Conservation (phyloP, 768 basidiomycete genomes). For the Tricholomella constricta region DNA sequence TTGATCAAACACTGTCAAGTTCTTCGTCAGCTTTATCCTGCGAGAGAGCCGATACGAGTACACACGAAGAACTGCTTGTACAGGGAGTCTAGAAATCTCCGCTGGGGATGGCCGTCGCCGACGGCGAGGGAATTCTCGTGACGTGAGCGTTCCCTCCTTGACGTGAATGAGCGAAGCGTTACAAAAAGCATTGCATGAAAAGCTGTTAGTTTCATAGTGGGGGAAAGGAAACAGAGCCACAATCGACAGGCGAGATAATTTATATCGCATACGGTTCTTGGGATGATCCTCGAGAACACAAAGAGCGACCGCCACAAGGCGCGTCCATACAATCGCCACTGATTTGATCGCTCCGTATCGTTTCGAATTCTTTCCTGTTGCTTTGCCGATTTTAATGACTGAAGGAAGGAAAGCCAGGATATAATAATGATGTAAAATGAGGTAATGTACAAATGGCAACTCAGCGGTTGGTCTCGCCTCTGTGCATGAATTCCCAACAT, state of each 20-base stretch:
- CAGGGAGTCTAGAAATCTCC: not conserved
- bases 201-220: not conserved
- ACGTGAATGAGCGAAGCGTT: no score
- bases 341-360: no score
- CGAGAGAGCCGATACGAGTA: no score
- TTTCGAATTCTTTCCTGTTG: no score
- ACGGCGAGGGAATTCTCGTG: no score
- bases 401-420: no score
- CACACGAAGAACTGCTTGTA: not conserved
- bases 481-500: slow-evolving; percentile 83
- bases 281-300: not conserved
- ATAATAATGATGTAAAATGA: not conserved
- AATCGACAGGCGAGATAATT: not conserved
- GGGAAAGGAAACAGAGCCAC: not conserved
- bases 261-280: not conserved
- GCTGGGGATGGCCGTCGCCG: not conserved
- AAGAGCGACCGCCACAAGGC: not conserved
- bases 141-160: no score
- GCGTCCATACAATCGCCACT: not conserved
- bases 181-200: no score
- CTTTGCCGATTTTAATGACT: no score
- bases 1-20: not conserved
- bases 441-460: not conserved
- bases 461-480: slow-evolving; percentile 46
- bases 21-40: no score